phyloP scores from a whole-genome alignment of 225 moss, liverwort and hornwort species.

The Polytrichum formosum region DNA sequence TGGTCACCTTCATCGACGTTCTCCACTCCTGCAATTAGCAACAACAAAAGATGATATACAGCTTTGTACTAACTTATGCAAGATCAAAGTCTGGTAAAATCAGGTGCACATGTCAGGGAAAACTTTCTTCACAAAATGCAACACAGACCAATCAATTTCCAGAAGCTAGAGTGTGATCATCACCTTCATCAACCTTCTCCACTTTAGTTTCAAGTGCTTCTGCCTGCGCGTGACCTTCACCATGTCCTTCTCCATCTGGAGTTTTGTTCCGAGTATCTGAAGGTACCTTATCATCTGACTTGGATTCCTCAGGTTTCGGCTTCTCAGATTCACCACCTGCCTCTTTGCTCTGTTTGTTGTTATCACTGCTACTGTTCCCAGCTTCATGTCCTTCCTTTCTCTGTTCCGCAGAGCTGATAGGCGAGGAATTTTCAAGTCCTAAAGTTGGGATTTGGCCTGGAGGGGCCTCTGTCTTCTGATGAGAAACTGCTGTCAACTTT shows the following conservation, averaged over 20 bases:
- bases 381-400: constrained; percentile 7
- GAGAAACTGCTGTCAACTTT: constrained; percentile 33
- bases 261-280: constrained; percentile 2
- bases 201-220: constrained; percentile 12
- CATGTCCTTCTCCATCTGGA: constrained; percentile 12
- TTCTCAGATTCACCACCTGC: constrained; percentile 5
- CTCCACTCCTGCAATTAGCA: constrained; percentile 6
- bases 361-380: constrained; percentile 7
- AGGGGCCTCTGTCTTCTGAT: constrained; percentile 27
- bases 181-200: constrained; percentile 30
- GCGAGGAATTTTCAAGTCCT: constrained; percentile 15
- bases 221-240: constrained; percentile 13
- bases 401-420: constrained; percentile 4
- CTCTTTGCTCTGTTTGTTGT: constrained; percentile 3
- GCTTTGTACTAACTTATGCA: no score
- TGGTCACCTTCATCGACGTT: constrained; percentile 30
- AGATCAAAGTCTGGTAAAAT: no score
- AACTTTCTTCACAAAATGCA: no score
- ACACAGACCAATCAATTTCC: neutral
- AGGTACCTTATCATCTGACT: constrained; percentile 5
- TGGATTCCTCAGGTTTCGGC: constrained; percentile 1
- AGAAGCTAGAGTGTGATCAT: constrained; percentile 11
- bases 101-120: no score
- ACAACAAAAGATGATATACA: no score
- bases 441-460: constrained; percentile 16